A percentile compares a stretch with the other conserved stretches of the same genome.
Evolutionary conservation across 2,329 filamentous ascomycete genomes (phyloP).

Genomic region (Ascochyta koolunga): DNA sequence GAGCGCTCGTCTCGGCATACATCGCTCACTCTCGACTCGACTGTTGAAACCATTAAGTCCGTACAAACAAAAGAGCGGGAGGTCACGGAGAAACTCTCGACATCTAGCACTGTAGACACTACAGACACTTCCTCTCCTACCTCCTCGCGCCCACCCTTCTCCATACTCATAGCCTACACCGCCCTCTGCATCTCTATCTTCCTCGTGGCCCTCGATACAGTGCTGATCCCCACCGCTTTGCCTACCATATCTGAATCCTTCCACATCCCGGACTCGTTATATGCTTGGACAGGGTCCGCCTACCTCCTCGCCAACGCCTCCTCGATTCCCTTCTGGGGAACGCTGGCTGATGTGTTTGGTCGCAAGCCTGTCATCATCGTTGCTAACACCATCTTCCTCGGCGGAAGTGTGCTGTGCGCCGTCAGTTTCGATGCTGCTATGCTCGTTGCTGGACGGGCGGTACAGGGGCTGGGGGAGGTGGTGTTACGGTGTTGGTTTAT

Average conservation of each 20-base stretch:
- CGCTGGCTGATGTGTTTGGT: conserved; percentile 48
- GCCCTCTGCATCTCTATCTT: conserved; percentile 47
- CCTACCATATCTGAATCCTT: conserved; percentile 70
- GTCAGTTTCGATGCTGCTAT: conserved; percentile 55
- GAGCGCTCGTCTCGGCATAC: conserved; percentile 11
- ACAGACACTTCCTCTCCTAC: neutral
- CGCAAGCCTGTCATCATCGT: conserved; percentile 44
- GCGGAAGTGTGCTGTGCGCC: conserved; percentile 58
- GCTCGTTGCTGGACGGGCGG: conserved; percentile 59
- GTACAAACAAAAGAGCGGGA: neutral
- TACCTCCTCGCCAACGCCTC: conserved; percentile 49
- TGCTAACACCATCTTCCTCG: conserved; percentile 54
- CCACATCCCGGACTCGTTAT: conserved; percentile 67
- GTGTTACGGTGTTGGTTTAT: conserved; percentile 58
- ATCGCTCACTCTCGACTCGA: conserved; percentile 10
- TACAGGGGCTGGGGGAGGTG: conserved; percentile 63
- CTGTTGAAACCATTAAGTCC: neutral
- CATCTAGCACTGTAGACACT: neutral
- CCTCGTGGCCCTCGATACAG: conserved; percentile 56
- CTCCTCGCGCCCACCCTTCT: neutral
- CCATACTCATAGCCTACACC: conserved; percentile 32
- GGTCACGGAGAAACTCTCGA: neutral
- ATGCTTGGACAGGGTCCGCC: conserved; percentile 72
- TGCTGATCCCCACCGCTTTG: conserved; percentile 69
- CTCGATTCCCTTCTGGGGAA: conserved; percentile 51